phyloP scores from a whole-genome alignment of 345 rosid species.

The Linum usitatissimum region DNA sequence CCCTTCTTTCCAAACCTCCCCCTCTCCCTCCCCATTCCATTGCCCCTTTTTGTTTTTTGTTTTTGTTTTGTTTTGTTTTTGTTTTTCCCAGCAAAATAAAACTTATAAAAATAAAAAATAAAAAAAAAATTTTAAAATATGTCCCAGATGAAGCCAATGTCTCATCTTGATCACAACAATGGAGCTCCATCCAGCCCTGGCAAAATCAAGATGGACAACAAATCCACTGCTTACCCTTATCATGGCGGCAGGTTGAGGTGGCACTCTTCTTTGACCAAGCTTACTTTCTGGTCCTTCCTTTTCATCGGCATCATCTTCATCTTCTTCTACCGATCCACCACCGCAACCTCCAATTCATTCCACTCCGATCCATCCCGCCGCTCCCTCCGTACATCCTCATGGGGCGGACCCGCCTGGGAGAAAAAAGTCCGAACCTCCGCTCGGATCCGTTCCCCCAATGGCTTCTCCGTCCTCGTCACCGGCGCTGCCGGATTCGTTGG shows the following conservation, averaged over 20 bases:
- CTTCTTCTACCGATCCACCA: conserved; percentile 61
- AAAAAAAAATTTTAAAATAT: too few species aligned
- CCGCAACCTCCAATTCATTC: conserved; percentile 12
- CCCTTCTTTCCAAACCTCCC: neutral
- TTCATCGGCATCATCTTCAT: conserved; percentile 59
- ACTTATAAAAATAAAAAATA: too few species aligned
- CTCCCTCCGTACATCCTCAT: conserved; percentile 53
- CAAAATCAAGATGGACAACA: conserved; percentile 93
- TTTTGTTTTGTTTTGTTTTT: too few species aligned
- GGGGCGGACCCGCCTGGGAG: conserved; percentile 82
- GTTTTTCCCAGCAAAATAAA: too few species aligned
- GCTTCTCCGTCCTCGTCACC: conserved; percentile 72
- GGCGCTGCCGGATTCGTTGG: conserved; percentile 95
- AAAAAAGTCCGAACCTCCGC: conserved; percentile 59
- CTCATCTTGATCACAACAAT: conserved; percentile 50
- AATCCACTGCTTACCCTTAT: conserved; percentile 35
- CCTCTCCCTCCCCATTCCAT: neutral
- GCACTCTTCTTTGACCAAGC: conserved; percentile 69
- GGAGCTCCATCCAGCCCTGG: conserved; percentile 71
- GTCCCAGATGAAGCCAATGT: conserved; percentile 46
- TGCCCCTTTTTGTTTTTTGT: neutral
- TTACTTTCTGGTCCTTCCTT: conserved; percentile 75
- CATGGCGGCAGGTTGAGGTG: conserved; percentile 38
- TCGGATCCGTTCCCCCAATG: conserved; percentile 46
- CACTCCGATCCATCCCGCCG: conserved; percentile 74